Conservation (phyloP, 2,329 filamentous ascomycete species). For the Fusarium graminum region DNA sequence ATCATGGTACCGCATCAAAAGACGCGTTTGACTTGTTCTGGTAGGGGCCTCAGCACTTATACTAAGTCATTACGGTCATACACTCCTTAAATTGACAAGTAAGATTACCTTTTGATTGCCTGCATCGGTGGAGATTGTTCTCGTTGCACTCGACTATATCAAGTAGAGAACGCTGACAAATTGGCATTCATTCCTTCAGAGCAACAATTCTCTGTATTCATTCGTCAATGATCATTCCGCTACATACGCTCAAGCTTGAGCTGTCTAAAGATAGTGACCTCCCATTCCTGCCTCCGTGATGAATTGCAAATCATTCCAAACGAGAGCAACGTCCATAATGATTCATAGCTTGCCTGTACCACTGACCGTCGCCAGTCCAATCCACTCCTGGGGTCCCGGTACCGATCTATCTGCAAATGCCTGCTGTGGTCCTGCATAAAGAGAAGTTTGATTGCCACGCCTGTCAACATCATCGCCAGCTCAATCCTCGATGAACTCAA, state of each 20-base stretch:
- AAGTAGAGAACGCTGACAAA: background rate
- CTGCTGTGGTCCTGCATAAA: conserved; percentile 38
- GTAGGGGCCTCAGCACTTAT: background rate
- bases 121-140: conserved; percentile 18
- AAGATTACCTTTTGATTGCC: conserved; percentile 14
- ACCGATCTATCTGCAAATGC: conserved; percentile 42
- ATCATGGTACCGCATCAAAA: conserved; percentile 16
- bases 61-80: conserved; percentile 7
- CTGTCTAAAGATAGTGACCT: conserved; percentile 39
- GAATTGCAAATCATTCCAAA: conserved; percentile 23
- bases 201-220: conserved; percentile 5
- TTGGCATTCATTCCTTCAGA: background rate
- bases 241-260: conserved; percentile 16
- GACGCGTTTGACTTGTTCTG: conserved; percentile 13
- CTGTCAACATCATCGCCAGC: background rate
- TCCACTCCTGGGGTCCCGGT: conserved; percentile 40
- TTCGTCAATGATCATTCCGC: conserved; percentile 20
- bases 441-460: conserved; percentile 23
- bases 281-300: conserved; percentile 21
- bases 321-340: conserved; percentile 20
- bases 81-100: background rate
- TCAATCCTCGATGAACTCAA: conserved; percentile 81
- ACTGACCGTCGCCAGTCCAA: conserved; percentile 31
- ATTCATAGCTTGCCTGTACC: conserved; percentile 30
- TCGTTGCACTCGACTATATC: background rate